phyloP scores from a whole-genome alignment of 495 filamentous ascomycete species.

The Trichodelitschia bisporula region DNA sequence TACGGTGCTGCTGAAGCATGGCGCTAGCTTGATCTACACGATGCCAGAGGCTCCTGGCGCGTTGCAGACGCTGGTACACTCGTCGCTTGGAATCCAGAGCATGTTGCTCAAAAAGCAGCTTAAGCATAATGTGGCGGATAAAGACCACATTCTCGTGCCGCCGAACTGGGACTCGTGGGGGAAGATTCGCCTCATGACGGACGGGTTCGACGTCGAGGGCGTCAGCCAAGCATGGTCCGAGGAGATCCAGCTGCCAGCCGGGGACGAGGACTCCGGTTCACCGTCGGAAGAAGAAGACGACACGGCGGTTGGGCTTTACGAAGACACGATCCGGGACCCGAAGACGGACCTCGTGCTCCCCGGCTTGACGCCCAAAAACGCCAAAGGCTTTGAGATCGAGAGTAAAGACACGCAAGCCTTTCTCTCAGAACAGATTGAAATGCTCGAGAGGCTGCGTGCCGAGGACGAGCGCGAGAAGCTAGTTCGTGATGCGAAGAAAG shows the following conservation, averaged over 20 bases:
- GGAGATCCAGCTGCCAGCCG: conserved; percentile 36
- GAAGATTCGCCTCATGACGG: conserved; percentile 82
- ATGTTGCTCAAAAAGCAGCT: conserved; percentile 56
- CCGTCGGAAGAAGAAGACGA: no score
- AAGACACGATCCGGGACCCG: conserved; percentile 53
- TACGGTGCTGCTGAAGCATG: conserved; percentile 70
- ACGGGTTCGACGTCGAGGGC: conserved; percentile 79
- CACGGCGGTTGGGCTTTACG: conserved; percentile 44
- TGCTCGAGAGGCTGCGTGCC: conserved; percentile 29
- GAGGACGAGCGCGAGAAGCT: conserved; percentile 37
- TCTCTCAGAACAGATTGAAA: conserved; percentile 43
- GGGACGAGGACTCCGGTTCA: neutral
- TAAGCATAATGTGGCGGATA: conserved; percentile 87
- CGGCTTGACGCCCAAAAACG: conserved; percentile 41
- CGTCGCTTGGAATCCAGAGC: conserved; percentile 74
- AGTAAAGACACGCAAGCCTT: conserved; percentile 61
- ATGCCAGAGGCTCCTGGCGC: conserved; percentile 47
- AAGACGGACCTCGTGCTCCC: conserved; percentile 30
- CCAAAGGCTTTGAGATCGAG: conserved; percentile 46
- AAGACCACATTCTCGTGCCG: conserved; percentile 82
- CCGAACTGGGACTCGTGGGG: conserved; percentile 98
- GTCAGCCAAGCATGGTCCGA: conserved; percentile 64
- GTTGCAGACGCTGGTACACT: conserved; percentile 55
- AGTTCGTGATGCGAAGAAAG: conserved; percentile 19
- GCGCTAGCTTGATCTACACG: conserved; percentile 76